Evolutionary conservation across 73 alveolate genomes (phyloP).

Genomic region (Paramecium pentaurelia): DNA sequence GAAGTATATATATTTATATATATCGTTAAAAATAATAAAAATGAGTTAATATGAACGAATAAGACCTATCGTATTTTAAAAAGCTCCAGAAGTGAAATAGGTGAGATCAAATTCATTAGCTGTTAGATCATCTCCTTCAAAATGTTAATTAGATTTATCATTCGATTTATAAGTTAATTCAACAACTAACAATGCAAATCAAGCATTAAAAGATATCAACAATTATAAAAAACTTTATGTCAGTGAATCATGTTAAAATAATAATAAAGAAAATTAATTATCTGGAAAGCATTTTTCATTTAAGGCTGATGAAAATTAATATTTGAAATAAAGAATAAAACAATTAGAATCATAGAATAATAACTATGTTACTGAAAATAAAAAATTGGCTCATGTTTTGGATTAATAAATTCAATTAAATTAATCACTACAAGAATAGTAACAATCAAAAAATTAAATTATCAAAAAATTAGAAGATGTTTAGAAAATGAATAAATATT

Average conservation of each 20-base stretch:
- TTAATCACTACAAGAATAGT: neutral
- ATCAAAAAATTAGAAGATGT: conserved; percentile 32
- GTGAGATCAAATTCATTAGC: conserved; percentile 33
- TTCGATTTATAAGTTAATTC: neutral
- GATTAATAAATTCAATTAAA: conserved; percentile 26
- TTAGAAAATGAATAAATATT: neutral
- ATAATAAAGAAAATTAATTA: neutral
- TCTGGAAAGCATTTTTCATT: neutral
- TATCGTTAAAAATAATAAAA: neutral
- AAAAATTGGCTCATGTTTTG: conserved; percentile 14
- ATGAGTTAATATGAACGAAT: conserved; percentile 19
- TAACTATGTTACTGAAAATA: neutral
- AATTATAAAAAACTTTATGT: neutral
- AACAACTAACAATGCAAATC: neutral
- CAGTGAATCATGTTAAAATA: conserved; percentile 21
- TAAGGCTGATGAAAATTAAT: neutral
- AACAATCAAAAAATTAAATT: neutral
- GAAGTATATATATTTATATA: neutral
- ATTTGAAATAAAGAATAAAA: neutral
- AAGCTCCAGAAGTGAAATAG: conserved; percentile 22
- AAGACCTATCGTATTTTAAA: conserved; percentile 4
- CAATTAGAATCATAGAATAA: neutral
- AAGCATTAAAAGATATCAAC: neutral
- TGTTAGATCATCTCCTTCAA: conserved; percentile 23
- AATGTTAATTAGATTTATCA: neutral